These are phyloP conservation scores for Penicillium sp. DNA, from an alignment of 2,329 filamentous ascomycete species.

Conservation along the genomic window DNA sequence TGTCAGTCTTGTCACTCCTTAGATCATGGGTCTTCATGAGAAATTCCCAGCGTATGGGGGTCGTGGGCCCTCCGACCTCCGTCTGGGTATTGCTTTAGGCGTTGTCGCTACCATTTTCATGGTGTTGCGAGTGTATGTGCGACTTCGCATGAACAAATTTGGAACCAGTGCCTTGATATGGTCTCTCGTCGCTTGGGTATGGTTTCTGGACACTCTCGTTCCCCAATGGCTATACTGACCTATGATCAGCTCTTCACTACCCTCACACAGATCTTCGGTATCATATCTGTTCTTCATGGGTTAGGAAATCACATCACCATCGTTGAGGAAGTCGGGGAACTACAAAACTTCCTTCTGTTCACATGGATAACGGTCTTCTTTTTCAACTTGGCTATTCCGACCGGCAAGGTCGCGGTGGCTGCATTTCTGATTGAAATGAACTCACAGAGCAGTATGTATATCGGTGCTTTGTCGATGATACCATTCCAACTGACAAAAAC, in stretches of 20 bases:
- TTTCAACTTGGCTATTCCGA: slow-evolving; percentile 24
- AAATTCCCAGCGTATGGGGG: slow-evolving; percentile 23
- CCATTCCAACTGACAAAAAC: background rate
- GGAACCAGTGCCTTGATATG: slow-evolving; percentile 20
- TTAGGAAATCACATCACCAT: slow-evolving; percentile 22
- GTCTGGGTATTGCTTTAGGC: slow-evolving; percentile 17
- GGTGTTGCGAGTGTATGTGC: slow-evolving; percentile 20
- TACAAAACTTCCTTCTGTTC: slow-evolving; percentile 22
- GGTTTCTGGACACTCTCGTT: background rate
- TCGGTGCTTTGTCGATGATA: background rate
- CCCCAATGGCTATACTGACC: background rate
- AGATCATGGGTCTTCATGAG: slow-evolving; percentile 22
- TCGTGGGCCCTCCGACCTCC: slow-evolving; percentile 18
- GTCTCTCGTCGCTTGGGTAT: slow-evolving; percentile 23
- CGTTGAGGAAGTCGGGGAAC: slow-evolving; percentile 17
- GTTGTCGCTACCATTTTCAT: slow-evolving; percentile 22
- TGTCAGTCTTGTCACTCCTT: slow-evolving; percentile 16
- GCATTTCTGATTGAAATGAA: slow-evolving; percentile 25
- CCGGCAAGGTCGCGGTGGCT: slow-evolving; percentile 22
- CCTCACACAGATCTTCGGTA: slow-evolving; percentile 20
- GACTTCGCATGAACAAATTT: slow-evolving; percentile 23
- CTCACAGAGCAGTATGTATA: slow-evolving; percentile 20
- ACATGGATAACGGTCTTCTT: slow-evolving; percentile 26
- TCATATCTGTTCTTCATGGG: slow-evolving; percentile 21
- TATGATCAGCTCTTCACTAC: slow-evolving; percentile 15